These are phyloP conservation scores for Hypholoma sublateritium DNA, from an alignment of 768 basidiomycete species.

Conservation along the genomic window DNA sequence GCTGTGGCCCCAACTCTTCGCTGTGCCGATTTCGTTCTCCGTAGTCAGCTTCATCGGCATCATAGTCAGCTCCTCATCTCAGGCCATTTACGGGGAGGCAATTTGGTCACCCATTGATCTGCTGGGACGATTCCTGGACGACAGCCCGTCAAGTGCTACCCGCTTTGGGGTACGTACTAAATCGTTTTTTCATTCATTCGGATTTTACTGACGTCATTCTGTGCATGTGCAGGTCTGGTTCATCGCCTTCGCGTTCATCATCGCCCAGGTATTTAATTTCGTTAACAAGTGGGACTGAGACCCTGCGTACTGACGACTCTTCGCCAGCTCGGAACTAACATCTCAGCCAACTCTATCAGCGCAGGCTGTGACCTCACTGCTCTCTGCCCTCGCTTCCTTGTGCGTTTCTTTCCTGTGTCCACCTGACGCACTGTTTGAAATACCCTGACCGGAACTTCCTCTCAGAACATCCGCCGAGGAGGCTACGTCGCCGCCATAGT, in stretches of 20 bases:
- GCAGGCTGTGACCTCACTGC: slow-evolving; percentile 85
- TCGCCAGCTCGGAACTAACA: slow-evolving; percentile 57
- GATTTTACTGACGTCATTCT: neutral
- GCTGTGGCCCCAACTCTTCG: slow-evolving; percentile 63
- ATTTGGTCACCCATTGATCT: slow-evolving; percentile 82
- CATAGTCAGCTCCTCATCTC: slow-evolving; percentile 76
- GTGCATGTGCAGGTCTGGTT: slow-evolving; percentile 57
- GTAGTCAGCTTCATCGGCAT: slow-evolving; percentile 80
- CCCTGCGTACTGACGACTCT: slow-evolving; percentile 49
- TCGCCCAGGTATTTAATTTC: slow-evolving; percentile 64
- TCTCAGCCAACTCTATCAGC: slow-evolving; percentile 80
- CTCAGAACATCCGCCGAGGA: slow-evolving; percentile 78
- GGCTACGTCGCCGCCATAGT: slow-evolving; percentile 82
- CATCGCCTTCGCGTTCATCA: slow-evolving; percentile 76
- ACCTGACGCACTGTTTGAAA: too few relatives aligned
- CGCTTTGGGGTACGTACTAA: slow-evolving; percentile 54
- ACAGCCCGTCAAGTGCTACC: slow-evolving; percentile 58
- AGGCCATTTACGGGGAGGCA: slow-evolving; percentile 72
- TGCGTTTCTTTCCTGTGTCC: slow-evolving; percentile 25
- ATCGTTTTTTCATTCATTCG: neutral
- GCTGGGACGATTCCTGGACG: slow-evolving; percentile 66
- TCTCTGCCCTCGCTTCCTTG: slow-evolving; percentile 74
- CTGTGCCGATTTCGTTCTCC: slow-evolving; percentile 72
- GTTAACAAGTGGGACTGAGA: neutral
- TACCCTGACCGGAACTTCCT: neutral